Evolutionary conservation across 1,139 yeast genomes (phyloP).

Genomic region (Yamadazyma dendronema): DNA sequence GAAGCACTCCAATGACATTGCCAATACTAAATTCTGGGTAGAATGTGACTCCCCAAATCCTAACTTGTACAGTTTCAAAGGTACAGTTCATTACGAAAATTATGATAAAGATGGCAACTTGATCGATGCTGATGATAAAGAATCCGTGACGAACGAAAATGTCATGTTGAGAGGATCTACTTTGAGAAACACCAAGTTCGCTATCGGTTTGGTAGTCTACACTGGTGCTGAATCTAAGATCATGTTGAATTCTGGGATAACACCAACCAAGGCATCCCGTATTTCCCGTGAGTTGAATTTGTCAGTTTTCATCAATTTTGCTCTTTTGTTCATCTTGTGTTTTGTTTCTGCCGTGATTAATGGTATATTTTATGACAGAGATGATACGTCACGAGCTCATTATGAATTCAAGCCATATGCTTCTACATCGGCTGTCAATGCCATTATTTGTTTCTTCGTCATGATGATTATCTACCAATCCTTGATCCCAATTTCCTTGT

Average conservation of each 20-base stretch:
- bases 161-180: slow-evolving; percentile 85
- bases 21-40: slow-evolving; percentile 73
- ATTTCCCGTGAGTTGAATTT: slow-evolving; percentile 81
- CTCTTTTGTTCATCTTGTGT: slow-evolving; percentile 72
- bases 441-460: slow-evolving; percentile 83
- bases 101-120: slow-evolving; percentile 37
- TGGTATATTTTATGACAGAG: slow-evolving; percentile 65
- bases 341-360: slow-evolving; percentile 79
- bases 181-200: slow-evolving; percentile 93
- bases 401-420: slow-evolving; percentile 62
- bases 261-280: slow-evolving; percentile 86
- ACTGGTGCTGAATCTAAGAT: slow-evolving; percentile 92
- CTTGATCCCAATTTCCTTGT: slow-evolving; percentile 90
- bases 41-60: slow-evolving; percentile 92
- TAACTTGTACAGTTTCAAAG: slow-evolving; percentile 80
- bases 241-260: slow-evolving; percentile 88
- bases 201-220: slow-evolving; percentile 80
- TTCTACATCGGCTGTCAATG: slow-evolving; percentile 67
- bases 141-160: slow-evolving; percentile 79
- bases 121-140: slow-evolving; percentile 50
- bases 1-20: slow-evolving; percentile 69
- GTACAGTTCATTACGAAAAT: slow-evolving; percentile 67
- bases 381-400: slow-evolving; percentile 55
- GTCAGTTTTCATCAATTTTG: slow-evolving; percentile 77
- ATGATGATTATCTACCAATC: slow-evolving; percentile 86